phyloP scores from a whole-genome alignment of 768 basidiomycete species.

The Coprinopsis cinerea region DNA sequence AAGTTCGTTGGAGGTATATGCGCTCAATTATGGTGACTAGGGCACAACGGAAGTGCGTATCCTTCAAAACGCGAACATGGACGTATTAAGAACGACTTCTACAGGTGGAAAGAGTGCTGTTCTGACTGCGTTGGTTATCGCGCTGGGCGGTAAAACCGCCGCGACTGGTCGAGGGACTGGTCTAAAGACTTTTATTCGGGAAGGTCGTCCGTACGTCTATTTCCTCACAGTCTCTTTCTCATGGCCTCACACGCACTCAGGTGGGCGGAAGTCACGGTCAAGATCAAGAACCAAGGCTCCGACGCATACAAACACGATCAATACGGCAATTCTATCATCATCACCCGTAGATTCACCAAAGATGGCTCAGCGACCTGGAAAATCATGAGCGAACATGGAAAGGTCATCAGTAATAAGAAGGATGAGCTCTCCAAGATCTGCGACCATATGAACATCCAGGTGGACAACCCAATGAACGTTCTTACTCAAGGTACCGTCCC shows the following conservation, averaged over 20 bases:
- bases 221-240: background rate
- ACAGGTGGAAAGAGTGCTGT: slow-evolving; percentile 94
- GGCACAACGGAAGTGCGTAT: slow-evolving; percentile 86
- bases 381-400: slow-evolving; percentile 62
- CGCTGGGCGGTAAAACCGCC: slow-evolving; percentile 89
- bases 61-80: background rate
- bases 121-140: slow-evolving; percentile 87
- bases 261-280: slow-evolving; percentile 69
- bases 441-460: slow-evolving; percentile 95
- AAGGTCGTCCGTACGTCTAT: slow-evolving; percentile 64
- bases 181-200: slow-evolving; percentile 79
- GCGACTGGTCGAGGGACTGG: slow-evolving; percentile 86
- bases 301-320: slow-evolving; percentile 82
- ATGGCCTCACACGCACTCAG: slow-evolving; percentile 27
- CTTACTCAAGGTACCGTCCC: slow-evolving; percentile 65
- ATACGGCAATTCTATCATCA: slow-evolving; percentile 82
- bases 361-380: slow-evolving; percentile 78
- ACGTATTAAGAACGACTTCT: background rate
- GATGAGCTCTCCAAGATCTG: slow-evolving; percentile 85
- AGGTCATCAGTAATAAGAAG: slow-evolving; percentile 63
- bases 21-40: slow-evolving; percentile 30
- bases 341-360: slow-evolving; percentile 75
- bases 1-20: background rate
- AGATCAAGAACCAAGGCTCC: slow-evolving; percentile 83
- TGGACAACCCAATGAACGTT: slow-evolving; percentile 95